These are phyloP conservation scores for Syncephalis fuscata DNA, from an alignment of 371 early-diverging fungal species.

Conservation along the genomic window DNA sequence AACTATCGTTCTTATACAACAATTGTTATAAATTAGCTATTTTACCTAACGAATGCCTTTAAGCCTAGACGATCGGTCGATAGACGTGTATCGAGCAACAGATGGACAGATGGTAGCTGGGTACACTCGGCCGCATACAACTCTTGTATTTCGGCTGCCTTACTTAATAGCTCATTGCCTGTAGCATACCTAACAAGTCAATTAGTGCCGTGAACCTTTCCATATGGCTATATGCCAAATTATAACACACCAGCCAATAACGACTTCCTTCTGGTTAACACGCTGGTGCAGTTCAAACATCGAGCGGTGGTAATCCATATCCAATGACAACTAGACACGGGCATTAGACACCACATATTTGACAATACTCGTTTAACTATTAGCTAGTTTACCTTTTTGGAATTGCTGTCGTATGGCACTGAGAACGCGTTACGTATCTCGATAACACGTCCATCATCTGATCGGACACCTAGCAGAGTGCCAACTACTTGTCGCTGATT, in stretches of 20 bases:
- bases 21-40: not conserved
- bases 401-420: conserved; percentile 53
- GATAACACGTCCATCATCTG: conserved; percentile 69
- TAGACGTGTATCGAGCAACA: conserved; percentile 71
- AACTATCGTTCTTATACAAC: too few relatives aligned
- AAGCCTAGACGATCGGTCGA: conserved; percentile 53
- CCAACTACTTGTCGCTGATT: conserved; percentile 73
- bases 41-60: conserved; percentile 52
- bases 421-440: conserved; percentile 82
- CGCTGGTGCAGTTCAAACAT: conserved; percentile 78
- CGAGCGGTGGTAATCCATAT: conserved; percentile 73
- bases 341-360: not conserved
- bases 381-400: conserved; percentile 22
- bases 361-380: too few relatives aligned
- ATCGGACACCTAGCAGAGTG: conserved; percentile 67
- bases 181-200: conserved; percentile 40
- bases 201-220: not conserved
- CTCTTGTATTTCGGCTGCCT: conserved; percentile 71
- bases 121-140: conserved; percentile 67
- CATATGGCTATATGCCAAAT: too few relatives aligned
- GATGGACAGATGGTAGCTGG: conserved; percentile 69
- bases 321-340: conserved; percentile 64
- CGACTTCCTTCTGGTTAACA: conserved; percentile 75
- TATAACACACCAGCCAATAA: conserved; percentile 70
- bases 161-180: conserved; percentile 45